These are phyloP conservation scores for Penicillium pancosmium DNA, from an alignment of 495 filamentous ascomycete genomes.

Conservation along the genomic window DNA sequence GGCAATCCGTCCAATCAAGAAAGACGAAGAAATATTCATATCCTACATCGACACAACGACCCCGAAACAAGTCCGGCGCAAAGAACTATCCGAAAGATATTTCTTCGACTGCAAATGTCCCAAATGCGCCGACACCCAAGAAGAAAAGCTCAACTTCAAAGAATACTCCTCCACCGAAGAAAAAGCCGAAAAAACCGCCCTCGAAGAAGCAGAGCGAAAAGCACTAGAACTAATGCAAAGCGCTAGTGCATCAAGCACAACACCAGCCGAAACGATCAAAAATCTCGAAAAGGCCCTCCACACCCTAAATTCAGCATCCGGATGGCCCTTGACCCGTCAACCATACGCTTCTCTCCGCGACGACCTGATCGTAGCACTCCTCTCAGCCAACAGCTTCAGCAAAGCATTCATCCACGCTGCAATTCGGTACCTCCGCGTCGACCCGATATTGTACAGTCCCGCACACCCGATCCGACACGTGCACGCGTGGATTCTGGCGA, in stretches of 20 bases:
- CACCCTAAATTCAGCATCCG: constrained; percentile 22
- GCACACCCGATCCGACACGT: constrained; percentile 48
- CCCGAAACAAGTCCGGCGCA: constrained; percentile 47
- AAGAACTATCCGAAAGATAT: constrained; percentile 58
- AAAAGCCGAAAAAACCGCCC: constrained; percentile 6
- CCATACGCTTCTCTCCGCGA: constrained; percentile 45
- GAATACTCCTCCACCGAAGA: constrained; percentile 9
- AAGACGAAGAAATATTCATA: constrained; percentile 65
- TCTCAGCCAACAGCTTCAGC: constrained; percentile 33
- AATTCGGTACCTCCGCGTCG: constrained; percentile 40
- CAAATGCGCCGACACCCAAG: constrained; percentile 46
- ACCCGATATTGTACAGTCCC: constrained; percentile 37
- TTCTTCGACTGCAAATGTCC: constrained; percentile 68
- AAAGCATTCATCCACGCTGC: constrained; percentile 43
- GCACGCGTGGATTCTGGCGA: constrained; percentile 46
- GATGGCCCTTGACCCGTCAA: constrained; percentile 42
- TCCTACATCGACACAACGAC: constrained; percentile 68
- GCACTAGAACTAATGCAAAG: constrained; percentile 32
- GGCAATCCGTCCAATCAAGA: constrained; percentile 48
- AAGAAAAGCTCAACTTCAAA: constrained; percentile 19
- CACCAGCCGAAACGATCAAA: constrained; percentile 20
- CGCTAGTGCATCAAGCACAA: constrained; percentile 14
- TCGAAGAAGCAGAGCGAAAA: constrained; percentile 26
- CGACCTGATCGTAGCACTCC: constrained; percentile 37
- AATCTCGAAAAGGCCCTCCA: constrained; percentile 29